Evolutionary conservation across 345 rosid species (phyloP).

Genomic region (Erysimum cheiranthoides): DNA sequence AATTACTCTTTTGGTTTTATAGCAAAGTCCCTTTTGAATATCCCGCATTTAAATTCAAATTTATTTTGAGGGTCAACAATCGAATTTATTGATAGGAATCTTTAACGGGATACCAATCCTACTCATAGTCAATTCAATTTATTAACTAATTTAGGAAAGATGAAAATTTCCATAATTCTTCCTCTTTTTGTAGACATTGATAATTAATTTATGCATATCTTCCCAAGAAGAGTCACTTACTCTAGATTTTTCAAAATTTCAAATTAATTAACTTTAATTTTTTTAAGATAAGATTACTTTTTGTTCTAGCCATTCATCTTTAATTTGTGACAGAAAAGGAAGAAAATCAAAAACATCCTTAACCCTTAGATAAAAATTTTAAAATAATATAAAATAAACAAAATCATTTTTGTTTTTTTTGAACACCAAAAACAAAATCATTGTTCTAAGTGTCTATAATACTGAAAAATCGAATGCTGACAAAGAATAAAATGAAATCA

Average conservation of each 20-base stretch:
- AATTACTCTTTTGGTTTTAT: background rate
- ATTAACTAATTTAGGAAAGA: conserved; percentile 19
- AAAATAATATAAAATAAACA: background rate
- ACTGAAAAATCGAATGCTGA: background rate
- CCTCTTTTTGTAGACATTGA: background rate
- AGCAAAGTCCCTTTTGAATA: background rate
- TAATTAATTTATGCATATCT: background rate
- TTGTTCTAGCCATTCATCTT: background rate
- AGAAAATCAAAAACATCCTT: background rate
- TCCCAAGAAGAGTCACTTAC: conserved; percentile 25
- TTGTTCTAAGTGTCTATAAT: background rate
- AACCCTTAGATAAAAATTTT: background rate
- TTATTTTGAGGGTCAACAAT: background rate
- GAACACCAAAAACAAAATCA: no score
- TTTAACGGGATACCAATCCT: background rate
- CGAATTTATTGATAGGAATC: conserved; percentile 25
- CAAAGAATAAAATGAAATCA: background rate
- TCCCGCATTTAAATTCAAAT: conserved; percentile 18
- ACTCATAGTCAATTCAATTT: conserved; percentile 10
- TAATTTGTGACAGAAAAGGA: background rate
- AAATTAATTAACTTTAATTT: background rate
- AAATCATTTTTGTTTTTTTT: background rate
- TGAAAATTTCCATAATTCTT: background rate
- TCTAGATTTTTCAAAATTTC: background rate
- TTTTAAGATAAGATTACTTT: background rate